Percentiles rank a stretch among this genome's conserved stretches.
Conservation (phyloP, 139 green algal species). For the Closterium sp. region DNA sequence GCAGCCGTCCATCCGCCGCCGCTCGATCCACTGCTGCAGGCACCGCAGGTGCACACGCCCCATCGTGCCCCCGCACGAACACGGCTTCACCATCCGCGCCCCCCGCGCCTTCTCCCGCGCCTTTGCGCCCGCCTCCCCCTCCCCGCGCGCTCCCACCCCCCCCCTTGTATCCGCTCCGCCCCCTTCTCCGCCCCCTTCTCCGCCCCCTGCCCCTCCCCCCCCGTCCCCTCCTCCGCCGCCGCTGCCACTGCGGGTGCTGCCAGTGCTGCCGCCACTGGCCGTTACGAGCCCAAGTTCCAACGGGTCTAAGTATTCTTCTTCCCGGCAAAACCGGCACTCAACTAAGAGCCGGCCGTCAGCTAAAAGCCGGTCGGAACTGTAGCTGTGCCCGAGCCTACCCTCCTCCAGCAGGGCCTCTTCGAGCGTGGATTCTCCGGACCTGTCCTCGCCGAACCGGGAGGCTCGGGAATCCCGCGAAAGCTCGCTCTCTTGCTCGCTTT, state of each 20-base stretch:
- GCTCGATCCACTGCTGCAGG: conserved; percentile 26
- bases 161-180: too few relatives aligned
- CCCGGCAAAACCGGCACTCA: background rate
- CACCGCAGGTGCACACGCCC: conserved; percentile 17
- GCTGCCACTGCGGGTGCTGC: too few relatives aligned
- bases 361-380: background rate
- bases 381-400: background rate
- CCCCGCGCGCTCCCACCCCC: background rate
- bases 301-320: background rate
- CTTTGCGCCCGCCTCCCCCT: background rate
- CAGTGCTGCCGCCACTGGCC: background rate
- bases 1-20: conserved; percentile 5
- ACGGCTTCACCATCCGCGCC: conserved; percentile 3
- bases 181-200: background rate
- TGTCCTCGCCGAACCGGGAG: background rate
- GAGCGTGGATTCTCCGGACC: background rate
- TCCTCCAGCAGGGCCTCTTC: background rate
- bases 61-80: conserved; percentile 18
- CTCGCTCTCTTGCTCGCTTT: background rate
- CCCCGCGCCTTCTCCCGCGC: background rate
- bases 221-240: too few relatives aligned
- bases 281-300: background rate
- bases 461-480: background rate
- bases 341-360: background rate
- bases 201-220: background rate